Percentiles rank a stretch among this genome's conserved stretches.
Conservation (phyloP, 176 grass and related monocot genomes). For the Aegilops speltoides region DNA sequence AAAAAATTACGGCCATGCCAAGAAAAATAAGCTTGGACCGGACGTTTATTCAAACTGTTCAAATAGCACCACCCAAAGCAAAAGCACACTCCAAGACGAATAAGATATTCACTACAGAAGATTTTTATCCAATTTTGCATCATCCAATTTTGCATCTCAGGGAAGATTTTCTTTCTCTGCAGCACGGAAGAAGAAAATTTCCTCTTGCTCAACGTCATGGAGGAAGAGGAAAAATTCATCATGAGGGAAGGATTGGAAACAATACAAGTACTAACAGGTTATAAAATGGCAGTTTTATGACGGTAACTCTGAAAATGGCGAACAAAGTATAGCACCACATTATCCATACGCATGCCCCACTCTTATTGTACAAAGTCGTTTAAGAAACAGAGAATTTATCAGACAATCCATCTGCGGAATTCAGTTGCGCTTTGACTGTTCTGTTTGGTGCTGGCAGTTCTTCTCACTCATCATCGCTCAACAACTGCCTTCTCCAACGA, state of each 20-base stretch:
- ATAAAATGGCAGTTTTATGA: not conserved
- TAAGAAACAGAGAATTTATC: not conserved
- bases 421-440: not conserved
- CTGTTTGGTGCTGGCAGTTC: not conserved
- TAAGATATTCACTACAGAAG: not conserved
- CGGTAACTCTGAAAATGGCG: not conserved
- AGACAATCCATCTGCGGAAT: not conserved
- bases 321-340: not conserved
- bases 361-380: not conserved
- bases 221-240: not conserved
- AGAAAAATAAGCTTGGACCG: not conserved
- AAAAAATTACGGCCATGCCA: not conserved
- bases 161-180: not conserved
- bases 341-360: not conserved
- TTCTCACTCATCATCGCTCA: constrained; percentile 55
- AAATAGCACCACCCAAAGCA: not conserved
- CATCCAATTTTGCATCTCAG: not conserved
- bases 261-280: not conserved
- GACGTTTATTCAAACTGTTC: not conserved
- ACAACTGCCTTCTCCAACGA: constrained; percentile 43
- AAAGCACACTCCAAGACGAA: not conserved
- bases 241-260: not conserved
- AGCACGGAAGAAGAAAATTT: not conserved
- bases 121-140: not conserved
- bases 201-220: not conserved